A percentile compares a stretch with the other conserved stretches of the same genome.
Conservation (phyloP, 1,284 basidiomycete genomes). For the Nidula niveotomentosa region DNA sequence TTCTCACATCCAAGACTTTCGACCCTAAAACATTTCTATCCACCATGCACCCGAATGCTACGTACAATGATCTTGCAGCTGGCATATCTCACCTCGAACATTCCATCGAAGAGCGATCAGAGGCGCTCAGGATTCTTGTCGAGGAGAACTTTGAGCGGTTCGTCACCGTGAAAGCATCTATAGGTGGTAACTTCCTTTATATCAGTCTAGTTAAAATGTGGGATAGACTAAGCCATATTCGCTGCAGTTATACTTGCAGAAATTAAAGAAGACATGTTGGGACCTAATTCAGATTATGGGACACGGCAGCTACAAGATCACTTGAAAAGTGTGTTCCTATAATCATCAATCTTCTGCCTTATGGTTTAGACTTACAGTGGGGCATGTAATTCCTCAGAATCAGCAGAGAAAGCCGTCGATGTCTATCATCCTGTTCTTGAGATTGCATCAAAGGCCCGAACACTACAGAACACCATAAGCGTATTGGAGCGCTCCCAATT, state of each 20-base stretch:
- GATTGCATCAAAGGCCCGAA: constrained; percentile 93
- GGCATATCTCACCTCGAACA: constrained; percentile 74
- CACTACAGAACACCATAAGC: constrained; percentile 88
- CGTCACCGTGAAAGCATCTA: constrained; percentile 95
- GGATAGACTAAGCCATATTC: background rate
- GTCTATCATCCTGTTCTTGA: constrained; percentile 97
- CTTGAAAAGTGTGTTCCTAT: constrained; percentile 83
- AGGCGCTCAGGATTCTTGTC: constrained; percentile 92
- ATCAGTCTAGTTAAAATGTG: background rate
- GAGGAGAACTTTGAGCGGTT: constrained; percentile 99
- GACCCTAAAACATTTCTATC: constrained; percentile 95
- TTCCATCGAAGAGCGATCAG: constrained; percentile 86
- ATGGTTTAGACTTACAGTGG: background rate
- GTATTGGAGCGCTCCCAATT: constrained; percentile 98
- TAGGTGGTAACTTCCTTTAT: constrained; percentile 67
- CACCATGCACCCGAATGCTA: constrained; percentile 92
- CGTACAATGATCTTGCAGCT: constrained; percentile 85
- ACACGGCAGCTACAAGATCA: constrained; percentile 82
- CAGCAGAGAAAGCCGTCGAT: constrained; percentile 89
- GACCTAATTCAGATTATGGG: constrained; percentile 78
- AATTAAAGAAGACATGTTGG: constrained; percentile 90
- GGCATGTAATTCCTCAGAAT: constrained; percentile 45
- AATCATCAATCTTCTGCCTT: background rate
- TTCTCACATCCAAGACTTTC: constrained; percentile 91
- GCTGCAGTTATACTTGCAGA: constrained; percentile 81